These are phyloP conservation scores for Aspergillus quadrilineatus DNA, from an alignment of 2,329 filamentous ascomycete species.

Conservation along the genomic window DNA sequence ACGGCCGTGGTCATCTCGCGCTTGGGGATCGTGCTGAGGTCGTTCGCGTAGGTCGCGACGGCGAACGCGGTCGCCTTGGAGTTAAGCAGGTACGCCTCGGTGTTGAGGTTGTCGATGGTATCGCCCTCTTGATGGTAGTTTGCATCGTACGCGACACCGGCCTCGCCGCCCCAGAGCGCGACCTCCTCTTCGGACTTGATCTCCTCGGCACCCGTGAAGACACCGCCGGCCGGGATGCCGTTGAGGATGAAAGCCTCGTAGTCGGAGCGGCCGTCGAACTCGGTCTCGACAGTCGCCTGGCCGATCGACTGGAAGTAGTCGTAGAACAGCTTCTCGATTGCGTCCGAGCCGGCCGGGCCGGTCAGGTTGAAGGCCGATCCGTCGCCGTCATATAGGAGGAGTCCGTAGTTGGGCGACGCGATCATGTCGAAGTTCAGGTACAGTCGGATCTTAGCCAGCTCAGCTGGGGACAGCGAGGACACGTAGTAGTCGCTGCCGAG, in stretches of 20 bases:
- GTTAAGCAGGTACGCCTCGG: conserved; percentile 28
- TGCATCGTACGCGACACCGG: conserved; percentile 55
- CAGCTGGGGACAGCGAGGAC: conserved; percentile 46
- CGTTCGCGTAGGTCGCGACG: conserved; percentile 29
- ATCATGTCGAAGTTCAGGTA: conserved; percentile 74
- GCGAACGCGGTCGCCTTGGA: conserved; percentile 27
- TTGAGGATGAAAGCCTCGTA: conserved; percentile 73
- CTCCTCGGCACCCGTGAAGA: conserved; percentile 74
- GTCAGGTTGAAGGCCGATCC: conserved; percentile 49
- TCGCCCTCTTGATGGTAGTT: conserved; percentile 58
- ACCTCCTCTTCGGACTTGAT: conserved; percentile 69
- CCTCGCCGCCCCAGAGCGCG: conserved; percentile 66
- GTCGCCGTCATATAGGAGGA: conserved; percentile 56
- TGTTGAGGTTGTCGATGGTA: conserved; percentile 53
- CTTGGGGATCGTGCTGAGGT: conserved; percentile 23
- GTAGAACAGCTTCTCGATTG: conserved; percentile 66
- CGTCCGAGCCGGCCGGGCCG: conserved; percentile 63
- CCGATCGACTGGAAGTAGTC: conserved; percentile 64
- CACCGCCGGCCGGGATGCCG: conserved; percentile 72
- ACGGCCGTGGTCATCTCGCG: conserved; percentile 7
- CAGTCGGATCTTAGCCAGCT: conserved; percentile 61
- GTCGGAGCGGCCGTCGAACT: conserved; percentile 76
- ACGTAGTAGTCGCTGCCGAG: conserved; percentile 62
- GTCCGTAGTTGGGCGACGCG: conserved; percentile 57
- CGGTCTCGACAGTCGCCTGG: conserved; percentile 67